A percentile compares a stretch with the other conserved stretches of the same genome.
phyloP scores from a whole-genome alignment of 352 stramenopile genomes.

The Pythium myriotylum region DNA sequence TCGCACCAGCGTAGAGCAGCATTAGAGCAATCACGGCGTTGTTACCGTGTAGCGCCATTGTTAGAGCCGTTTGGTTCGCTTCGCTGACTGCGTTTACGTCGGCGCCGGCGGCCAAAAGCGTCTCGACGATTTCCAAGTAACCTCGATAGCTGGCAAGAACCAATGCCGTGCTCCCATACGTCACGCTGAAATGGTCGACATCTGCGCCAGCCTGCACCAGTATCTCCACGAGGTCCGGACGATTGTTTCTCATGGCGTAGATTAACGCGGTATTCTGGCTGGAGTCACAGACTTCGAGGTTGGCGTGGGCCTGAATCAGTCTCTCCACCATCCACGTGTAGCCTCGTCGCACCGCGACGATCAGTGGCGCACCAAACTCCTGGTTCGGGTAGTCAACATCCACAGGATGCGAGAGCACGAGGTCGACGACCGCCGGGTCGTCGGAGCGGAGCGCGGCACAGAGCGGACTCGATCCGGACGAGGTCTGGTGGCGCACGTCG shows the following conservation, averaged over 20 bases:
- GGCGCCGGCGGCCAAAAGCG: neutral
- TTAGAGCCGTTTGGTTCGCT: too few relatives aligned
- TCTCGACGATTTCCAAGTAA: neutral
- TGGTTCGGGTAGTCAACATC: too few relatives aligned
- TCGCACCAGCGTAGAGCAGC: neutral
- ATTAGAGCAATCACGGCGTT: neutral
- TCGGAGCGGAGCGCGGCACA: too few relatives aligned
- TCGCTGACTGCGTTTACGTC: neutral
- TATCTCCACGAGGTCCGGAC: constrained; percentile 4
- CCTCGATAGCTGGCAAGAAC: neutral
- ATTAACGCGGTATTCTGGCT: constrained; percentile 2
- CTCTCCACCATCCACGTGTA: neutral
- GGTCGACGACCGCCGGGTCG: too few relatives aligned
- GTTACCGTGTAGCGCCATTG: neutral
- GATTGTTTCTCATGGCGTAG: neutral
- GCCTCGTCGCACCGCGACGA: neutral
- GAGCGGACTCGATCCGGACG: too few relatives aligned
- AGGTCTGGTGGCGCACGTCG: too few relatives aligned
- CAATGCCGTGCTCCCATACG: neutral
- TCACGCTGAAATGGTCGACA: neutral
- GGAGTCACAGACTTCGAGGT: neutral
- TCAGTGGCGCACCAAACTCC: too few relatives aligned
- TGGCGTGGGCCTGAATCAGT: neutral
- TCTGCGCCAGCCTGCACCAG: constrained; percentile 1
- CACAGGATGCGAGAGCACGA: too few relatives aligned